Evolutionary conservation across 2,329 filamentous ascomycete species (phyloP).

Genomic region (Claviceps quebecensis): DNA sequence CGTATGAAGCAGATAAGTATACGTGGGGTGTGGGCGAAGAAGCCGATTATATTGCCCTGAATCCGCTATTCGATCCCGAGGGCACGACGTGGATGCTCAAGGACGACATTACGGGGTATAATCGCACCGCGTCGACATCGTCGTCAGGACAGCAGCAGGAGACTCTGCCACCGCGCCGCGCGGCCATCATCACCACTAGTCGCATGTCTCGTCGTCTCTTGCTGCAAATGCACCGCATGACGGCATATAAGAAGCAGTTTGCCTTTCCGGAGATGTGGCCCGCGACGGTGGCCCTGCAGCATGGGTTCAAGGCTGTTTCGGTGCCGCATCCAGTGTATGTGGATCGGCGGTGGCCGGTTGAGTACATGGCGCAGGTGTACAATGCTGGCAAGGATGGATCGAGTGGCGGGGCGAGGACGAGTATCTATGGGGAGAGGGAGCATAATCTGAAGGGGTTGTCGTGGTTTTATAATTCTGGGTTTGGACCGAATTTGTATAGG

Average conservation of each 20-base stretch:
- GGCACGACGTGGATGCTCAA: slow-evolving; percentile 72
- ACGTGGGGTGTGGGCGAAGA: slow-evolving; percentile 82
- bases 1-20: slow-evolving; percentile 66
- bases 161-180: slow-evolving; percentile 54
- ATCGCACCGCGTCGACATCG: slow-evolving; percentile 26
- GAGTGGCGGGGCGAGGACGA: slow-evolving; percentile 56
- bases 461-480: slow-evolving; percentile 85
- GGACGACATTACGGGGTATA: slow-evolving; percentile 76
- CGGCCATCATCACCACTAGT: slow-evolving; percentile 77
- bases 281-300: slow-evolving; percentile 71
- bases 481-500: slow-evolving; percentile 67
- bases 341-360: slow-evolving; percentile 72
- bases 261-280: slow-evolving; percentile 98
- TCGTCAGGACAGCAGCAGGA: slow-evolving; percentile 16
- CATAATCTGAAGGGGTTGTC: slow-evolving; percentile 77
- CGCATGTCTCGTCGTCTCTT: slow-evolving; percentile 71
- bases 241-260: slow-evolving; percentile 67
- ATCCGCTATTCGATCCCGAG: slow-evolving; percentile 81
- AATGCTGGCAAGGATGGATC: slow-evolving; percentile 68
- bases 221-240: slow-evolving; percentile 81
- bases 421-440: slow-evolving; percentile 70
- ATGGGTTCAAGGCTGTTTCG: slow-evolving; percentile 85
- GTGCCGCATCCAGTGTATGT: slow-evolving; percentile 81
- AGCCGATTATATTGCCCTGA: slow-evolving; percentile 82
- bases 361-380: slow-evolving; percentile 63